These are phyloP conservation scores for Rhodocollybia butyracea DNA, from an alignment of 768 basidiomycete species.

Conservation along the genomic window DNA sequence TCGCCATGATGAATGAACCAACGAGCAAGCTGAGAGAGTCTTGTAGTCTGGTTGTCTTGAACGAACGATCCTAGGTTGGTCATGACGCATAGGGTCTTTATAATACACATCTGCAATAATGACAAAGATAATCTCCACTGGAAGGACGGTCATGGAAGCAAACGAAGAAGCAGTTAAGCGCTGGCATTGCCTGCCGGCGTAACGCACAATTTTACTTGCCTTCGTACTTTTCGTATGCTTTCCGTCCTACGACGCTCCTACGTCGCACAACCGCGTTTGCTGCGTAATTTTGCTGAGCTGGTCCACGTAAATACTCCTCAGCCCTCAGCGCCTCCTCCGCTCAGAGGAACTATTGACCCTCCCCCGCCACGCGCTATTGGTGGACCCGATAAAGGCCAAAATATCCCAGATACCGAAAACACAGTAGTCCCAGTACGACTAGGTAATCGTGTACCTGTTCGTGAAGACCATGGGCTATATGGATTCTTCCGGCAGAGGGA, in stretches of 20 bases:
- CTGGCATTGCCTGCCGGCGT: too few relatives aligned
- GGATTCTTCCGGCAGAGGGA: constrained; percentile 9
- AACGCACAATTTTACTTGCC: background rate
- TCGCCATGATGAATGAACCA: background rate
- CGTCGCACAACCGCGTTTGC: background rate
- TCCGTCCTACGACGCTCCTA: constrained; percentile 4
- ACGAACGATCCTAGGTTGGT: background rate
- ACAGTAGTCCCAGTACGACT: background rate
- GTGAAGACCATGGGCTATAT: constrained; percentile 10
- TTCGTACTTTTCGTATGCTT: background rate
- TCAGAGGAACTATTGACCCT: background rate
- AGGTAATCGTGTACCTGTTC: constrained; percentile 4
- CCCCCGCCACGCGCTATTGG: background rate
- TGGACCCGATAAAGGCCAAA: background rate
- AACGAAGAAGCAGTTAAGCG: background rate
- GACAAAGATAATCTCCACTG: constrained; percentile 4
- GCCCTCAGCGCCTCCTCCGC: background rate
- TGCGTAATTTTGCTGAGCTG: constrained; percentile 4
- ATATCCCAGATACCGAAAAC: background rate
- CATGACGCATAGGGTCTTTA: background rate
- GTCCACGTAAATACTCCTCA: background rate
- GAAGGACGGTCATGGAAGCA: background rate
- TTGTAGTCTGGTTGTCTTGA: background rate
- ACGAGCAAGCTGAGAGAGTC: background rate
- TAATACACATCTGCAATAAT: background rate